Conservation (phyloP, 306 rosid genomes). For the Trifolium subterraneum region DNA sequence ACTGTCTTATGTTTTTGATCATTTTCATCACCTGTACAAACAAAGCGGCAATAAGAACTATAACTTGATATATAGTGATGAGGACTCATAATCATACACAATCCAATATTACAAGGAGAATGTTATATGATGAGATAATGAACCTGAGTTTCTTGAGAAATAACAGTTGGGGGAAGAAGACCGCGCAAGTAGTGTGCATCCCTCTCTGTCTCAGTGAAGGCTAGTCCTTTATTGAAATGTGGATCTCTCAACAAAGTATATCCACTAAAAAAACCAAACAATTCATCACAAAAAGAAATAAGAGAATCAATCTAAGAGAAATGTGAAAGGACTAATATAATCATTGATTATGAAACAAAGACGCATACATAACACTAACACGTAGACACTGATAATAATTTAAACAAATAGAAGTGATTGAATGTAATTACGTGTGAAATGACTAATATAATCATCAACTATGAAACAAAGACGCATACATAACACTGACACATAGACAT, state of each 20-base stretch:
- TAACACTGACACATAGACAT: neutral
- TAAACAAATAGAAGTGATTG: neutral
- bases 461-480: neutral
- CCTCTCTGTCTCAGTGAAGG: slow-evolving; percentile 90
- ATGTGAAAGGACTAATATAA: neutral
- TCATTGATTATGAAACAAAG: neutral
- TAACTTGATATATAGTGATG: neutral
- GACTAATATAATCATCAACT: too few relatives aligned
- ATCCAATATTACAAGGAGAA: too few relatives aligned
- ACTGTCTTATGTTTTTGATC: slow-evolving; percentile 75
- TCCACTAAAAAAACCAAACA: slow-evolving; percentile 58
- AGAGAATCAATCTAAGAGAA: slow-evolving; percentile 9
- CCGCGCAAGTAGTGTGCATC: slow-evolving; percentile 95
- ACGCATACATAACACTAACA: too few relatives aligned
- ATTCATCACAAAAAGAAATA: neutral
- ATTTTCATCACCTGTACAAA: slow-evolving; percentile 79
- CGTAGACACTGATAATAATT: neutral
- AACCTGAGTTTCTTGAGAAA: slow-evolving; percentile 88
- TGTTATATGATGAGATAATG: slow-evolving; percentile 26
- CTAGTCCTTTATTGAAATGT: slow-evolving; percentile 90
- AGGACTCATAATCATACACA: neutral
- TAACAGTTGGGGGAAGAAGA: slow-evolving; percentile 82
- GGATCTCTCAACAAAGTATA: slow-evolving; percentile 89
- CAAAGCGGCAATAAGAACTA: slow-evolving; percentile 5
- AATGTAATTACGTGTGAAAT: neutral